Evolutionary conservation across 208 protist genomes (phyloP), one percentile per base, ranked within the genome.

Genomic region (Giardia duodenalis): DNA sequence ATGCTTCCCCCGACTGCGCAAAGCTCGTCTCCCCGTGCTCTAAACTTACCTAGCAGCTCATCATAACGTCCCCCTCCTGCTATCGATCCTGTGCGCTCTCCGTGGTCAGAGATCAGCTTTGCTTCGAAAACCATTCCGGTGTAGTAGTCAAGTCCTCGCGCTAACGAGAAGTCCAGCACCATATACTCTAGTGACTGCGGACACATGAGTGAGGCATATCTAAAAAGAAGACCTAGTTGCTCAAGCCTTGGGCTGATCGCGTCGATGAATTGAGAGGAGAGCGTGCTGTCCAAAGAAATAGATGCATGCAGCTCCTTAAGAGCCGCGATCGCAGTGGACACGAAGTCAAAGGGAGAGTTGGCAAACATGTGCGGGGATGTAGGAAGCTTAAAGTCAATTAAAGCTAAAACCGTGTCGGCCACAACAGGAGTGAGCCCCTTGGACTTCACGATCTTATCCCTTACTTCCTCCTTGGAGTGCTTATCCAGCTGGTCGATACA

Each of bases 401-500:
- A 46, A 45, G 4, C 44, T 10, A 89, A 19, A 46, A 89, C 19
- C 10, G 4, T 89, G 42, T 89, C 19, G 10, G 86, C 86, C 4
- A 19, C 3, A 45, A 45, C 86, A 19, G 4, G 19, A 89, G 42
- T 4, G 3, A 89, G 4, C 3, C 86, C 86, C 42, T 45, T 89
- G 3, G 4, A n/a, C 10, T 4, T 89, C 0, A 96, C 92, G 93
- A 97, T 95, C 86, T 97, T 96, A 2, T 95, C 88, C 2, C 92
- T 47, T 0, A 97, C 96, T 47, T 94, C 94, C 0, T 92, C 92
- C 96, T 96, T 97, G 88, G 92, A 47, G 43, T 92, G 67, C 92
- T 97, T 97, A 92, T 97, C 97, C 0, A 97, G 93, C 90, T 97
- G 97, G 92, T 97, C 97, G 46, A 97, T 95, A 3, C 95, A 94